Percentiles rank a stretch among this genome's conserved stretches.
Conservation (phyloP, 192 early-diverging fungal genomes). For the Umbelopsis sp. region DNA sequence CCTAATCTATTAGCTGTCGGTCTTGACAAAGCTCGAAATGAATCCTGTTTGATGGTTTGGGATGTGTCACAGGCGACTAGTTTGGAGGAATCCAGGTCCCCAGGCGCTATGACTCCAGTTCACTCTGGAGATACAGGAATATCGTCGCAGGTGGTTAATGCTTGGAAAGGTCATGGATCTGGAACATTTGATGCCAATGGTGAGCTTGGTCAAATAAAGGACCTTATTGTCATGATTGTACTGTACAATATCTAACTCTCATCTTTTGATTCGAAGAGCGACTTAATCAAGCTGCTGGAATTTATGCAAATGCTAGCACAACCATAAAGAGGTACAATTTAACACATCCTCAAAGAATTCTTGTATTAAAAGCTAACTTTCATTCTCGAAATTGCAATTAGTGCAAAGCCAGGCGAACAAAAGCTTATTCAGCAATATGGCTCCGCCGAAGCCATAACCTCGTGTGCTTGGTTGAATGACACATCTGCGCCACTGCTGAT, state of each 20-base stretch:
- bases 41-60: slow-evolving; percentile 75
- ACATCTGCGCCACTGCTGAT: slow-evolving; percentile 55
- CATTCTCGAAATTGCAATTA: neutral
- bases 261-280: too few species aligned
- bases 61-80: slow-evolving; percentile 59
- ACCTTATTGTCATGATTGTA: too few species aligned
- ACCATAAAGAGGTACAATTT: too few species aligned
- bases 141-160: neutral
- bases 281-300: too few species aligned
- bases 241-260: too few species aligned
- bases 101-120: slow-evolving; percentile 10
- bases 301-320: too few species aligned
- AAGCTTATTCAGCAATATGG: slow-evolving; percentile 62
- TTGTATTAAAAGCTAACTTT: too few species aligned
- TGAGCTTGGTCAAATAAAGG: neutral
- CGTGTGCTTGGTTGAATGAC: slow-evolving; percentile 67
- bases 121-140: neutral
- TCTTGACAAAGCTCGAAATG: slow-evolving; percentile 76
- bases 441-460: slow-evolving; percentile 63
- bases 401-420: slow-evolving; percentile 22
- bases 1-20: slow-evolving; percentile 66
- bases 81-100: neutral
- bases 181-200: slow-evolving; percentile 9
- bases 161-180: slow-evolving; percentile 2
- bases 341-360: too few species aligned